These are phyloP conservation scores for Dactylellina haptotyla DNA, from an alignment of 2,329 filamentous ascomycete genomes.

Conservation along the genomic window DNA sequence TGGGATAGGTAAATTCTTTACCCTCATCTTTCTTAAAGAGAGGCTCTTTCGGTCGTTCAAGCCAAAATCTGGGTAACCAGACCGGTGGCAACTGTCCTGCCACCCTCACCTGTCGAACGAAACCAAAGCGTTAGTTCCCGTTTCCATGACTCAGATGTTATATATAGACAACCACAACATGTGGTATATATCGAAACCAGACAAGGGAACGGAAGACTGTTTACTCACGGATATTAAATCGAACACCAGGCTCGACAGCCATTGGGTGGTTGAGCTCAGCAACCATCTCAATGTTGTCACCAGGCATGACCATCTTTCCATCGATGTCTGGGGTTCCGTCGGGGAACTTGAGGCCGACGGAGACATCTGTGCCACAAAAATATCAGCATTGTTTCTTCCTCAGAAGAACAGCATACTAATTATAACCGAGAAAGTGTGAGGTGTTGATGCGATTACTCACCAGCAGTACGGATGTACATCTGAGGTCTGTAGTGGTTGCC, in stretches of 20 bases:
- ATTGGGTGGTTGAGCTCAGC: conserved; percentile 85
- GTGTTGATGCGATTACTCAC: no score
- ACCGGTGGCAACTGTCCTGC: conserved; percentile 79
- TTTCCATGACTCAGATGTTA: conserved; percentile 26
- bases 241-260: conserved; percentile 88
- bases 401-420: not conserved
- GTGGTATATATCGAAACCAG: no score
- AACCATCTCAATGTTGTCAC: conserved; percentile 98
- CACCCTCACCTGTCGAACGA: conserved; percentile 41
- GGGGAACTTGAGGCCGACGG: conserved; percentile 83
- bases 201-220: conserved; percentile 68
- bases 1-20: not conserved
- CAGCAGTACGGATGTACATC: conserved; percentile 92
- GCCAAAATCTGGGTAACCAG: conserved; percentile 77
- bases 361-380: conserved; percentile 64
- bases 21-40: not conserved
- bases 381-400: not conserved
- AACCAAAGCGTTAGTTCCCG: conserved; percentile 28
- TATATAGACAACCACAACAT: conserved; percentile 15
- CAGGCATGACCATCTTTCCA: conserved; percentile 91
- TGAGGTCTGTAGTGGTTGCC: conserved; percentile 95
- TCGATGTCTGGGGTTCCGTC: conserved; percentile 78
- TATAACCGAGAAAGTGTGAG: not conserved
- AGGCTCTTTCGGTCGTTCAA: conserved; percentile 60
- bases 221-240: conserved; percentile 98